Evolutionary conservation across 805 yeast species (phyloP).

Genomic region (Kluyveromyces starmeri): DNA sequence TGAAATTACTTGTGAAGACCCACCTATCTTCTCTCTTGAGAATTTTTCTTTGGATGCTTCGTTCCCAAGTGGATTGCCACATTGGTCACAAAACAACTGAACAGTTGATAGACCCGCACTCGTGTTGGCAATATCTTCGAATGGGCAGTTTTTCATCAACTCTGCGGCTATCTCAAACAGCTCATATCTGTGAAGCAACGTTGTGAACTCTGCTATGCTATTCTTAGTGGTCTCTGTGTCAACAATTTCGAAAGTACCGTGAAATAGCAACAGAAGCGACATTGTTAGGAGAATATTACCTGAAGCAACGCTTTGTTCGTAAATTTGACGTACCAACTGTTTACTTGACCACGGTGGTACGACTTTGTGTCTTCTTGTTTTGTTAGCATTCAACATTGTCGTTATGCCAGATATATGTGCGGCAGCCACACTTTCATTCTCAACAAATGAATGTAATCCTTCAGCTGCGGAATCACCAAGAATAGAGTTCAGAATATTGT

Average conservation of each 20-base stretch:
- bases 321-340: conserved; percentile 23
- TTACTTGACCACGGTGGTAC: conserved; percentile 27
- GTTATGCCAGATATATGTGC: conserved; percentile 2
- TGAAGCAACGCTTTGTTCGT: conserved; percentile 23
- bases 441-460: too few species aligned
- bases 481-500: too few species aligned
- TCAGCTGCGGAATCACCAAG: too few species aligned
- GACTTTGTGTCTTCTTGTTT: not conserved
- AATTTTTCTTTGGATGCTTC: conserved; percentile 41
- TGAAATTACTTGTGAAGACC: conserved; percentile 26
- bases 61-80: conserved; percentile 51
- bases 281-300: conserved; percentile 26
- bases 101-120: conserved; percentile 31
- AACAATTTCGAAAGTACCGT: conserved; percentile 22
- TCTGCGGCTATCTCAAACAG: conserved; percentile 28
- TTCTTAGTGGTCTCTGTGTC: conserved; percentile 21
- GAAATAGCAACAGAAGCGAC: conserved; percentile 24
- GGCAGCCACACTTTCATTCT: not conserved
- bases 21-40: conserved; percentile 16
- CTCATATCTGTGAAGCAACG: conserved; percentile 26
- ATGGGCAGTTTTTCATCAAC: conserved; percentile 26
- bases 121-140: conserved; percentile 24
- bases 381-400: not conserved
- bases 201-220: conserved; percentile 24
- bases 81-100: conserved; percentile 52